Base-by-base conservation (phyloP, 805 yeast genomes). In the Wickerhamomyces kurtzmanii region DNA sequence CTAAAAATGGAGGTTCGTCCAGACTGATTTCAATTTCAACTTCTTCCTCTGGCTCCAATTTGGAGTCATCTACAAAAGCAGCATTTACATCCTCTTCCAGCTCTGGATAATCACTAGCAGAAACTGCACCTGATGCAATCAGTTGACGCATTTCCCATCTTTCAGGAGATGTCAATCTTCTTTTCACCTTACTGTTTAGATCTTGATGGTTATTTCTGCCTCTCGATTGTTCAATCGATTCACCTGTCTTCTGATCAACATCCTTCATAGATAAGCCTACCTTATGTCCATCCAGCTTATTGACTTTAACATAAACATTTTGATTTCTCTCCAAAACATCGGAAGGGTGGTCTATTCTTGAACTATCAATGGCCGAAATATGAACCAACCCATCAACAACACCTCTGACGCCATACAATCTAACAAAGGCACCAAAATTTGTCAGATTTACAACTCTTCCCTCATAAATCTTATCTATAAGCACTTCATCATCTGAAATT, bases 131-230 rank as follows among this genome's bases (percentile, higher is more conserved):
- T 5, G 89, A 71, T 0, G 89, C 76, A 15, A 80, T 81, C 24
- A 87, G 55, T 46, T 87, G 96, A 19, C 81, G 62, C 28, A 83
- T 65, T 46, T 89, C 96, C 94, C 96, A 87, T 31, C 85, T 55
- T 51, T 87, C 97, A 0, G 93, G 93, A 0, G 93, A 80, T 0
- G 93, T 78, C 20, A 78, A 49, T 29, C 82, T 62, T 34, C 63
- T 55, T 35, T 52, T 58, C 6, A 32, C 37, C 9, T 38, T 40
- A 8, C 22, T 42, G 23, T 26, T 40, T 28, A 20, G 24, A 19
- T 29, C 31, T 22, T 26, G 41, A 26, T 22, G 42, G 41, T 11
- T 42, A 17, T 10, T 19, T 16, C 27, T 27, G 10, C 45, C 37
- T 29, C 37, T 30, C 12, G 20, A 22, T 4, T 30, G 33, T 15